Conservation (phyloP, 495 filamentous ascomycete genomes). For the Aspergillus homomorphus region DNA sequence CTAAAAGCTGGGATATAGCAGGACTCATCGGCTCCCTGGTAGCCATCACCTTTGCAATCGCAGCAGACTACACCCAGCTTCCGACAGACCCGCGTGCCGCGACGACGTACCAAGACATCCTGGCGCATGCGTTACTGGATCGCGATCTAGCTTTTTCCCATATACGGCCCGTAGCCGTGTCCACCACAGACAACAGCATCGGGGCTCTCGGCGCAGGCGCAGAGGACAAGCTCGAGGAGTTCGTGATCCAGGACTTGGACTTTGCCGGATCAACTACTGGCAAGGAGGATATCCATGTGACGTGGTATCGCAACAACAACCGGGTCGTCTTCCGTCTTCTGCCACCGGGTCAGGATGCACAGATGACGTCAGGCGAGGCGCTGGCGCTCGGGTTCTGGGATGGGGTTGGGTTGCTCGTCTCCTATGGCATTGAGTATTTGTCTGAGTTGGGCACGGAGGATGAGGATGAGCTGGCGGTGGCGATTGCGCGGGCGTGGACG, state of each 20-base stretch:
- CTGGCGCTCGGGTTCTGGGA: background rate
- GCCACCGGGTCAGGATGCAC: background rate
- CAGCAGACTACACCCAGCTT: background rate
- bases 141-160: background rate
- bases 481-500: background rate
- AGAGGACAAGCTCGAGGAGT: background rate
- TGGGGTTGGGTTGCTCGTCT: background rate
- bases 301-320: background rate
- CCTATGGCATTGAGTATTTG: background rate
- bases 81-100: background rate
- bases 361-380: background rate
- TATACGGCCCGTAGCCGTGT: background rate
- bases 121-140: background rate
- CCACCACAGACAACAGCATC: background rate
- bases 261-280: background rate
- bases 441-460: background rate
- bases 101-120: background rate
- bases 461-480: background rate
- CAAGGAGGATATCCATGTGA: background rate
- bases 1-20: background rate
- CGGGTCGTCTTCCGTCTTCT: background rate
- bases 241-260: background rate
- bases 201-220: background rate
- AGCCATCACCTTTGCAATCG: background rate
- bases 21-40: background rate